Evolutionary conservation across 805 yeast species (phyloP).

Genomic region (Nakazawaea laoshanensis): DNA sequence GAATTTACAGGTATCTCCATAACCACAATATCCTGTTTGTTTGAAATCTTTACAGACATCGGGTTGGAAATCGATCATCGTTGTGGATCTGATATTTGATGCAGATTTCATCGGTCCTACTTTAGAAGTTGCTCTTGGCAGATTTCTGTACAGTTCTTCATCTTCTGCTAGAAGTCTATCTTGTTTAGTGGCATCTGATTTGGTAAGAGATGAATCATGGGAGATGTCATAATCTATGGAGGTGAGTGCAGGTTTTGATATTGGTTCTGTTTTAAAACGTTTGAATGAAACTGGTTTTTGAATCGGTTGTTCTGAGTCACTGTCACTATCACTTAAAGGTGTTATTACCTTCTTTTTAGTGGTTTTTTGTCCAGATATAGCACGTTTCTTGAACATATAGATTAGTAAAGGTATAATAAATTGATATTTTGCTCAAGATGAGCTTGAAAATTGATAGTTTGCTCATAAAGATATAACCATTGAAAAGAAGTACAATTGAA

Average conservation of each 20-base stretch:
- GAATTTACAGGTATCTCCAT: conserved; percentile 95
- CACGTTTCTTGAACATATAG: conserved; percentile 32
- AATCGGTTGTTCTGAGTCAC: conserved; percentile 1
- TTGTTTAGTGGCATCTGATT: conserved; percentile 11
- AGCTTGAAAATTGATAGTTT: neutral
- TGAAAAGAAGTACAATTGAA: too few relatives aligned
- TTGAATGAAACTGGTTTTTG: neutral
- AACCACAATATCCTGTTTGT: conserved; percentile 93
- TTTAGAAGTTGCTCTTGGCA: conserved; percentile 5
- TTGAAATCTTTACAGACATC: conserved; percentile 90
- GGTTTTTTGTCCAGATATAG: conserved; percentile 12
- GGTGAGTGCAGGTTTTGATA: too few relatives aligned
- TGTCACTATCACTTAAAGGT: conserved; percentile 6
- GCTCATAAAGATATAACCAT: too few relatives aligned
- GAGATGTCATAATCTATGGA: too few relatives aligned
- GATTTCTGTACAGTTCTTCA: conserved; percentile 6
- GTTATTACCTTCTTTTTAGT: neutral
- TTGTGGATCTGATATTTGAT: conserved; percentile 51
- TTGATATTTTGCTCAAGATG: neutral
- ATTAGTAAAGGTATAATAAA: neutral
- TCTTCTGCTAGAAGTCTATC: conserved; percentile 18
- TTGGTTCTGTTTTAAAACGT: too few relatives aligned
- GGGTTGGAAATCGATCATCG: conserved; percentile 78
- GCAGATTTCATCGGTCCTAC: conserved; percentile 32
- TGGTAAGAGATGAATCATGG: too few relatives aligned